Evolutionary conservation across 2,329 filamentous ascomycete genomes (phyloP), one percentile per base, ranked within the genome.

Genomic region (Penicillium polonicum): DNA sequence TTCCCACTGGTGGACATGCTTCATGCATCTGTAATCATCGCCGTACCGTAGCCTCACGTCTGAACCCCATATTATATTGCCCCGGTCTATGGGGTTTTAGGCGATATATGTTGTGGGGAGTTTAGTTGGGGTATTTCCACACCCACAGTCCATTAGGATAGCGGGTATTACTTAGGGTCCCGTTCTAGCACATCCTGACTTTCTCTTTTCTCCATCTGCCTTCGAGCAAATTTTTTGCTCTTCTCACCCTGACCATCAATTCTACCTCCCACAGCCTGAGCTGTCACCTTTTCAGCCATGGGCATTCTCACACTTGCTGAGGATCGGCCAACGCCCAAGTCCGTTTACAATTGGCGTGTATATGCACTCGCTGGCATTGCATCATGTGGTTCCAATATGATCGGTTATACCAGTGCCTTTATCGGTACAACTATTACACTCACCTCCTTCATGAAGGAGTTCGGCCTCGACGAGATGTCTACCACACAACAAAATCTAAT

Each of bases 361-460:
- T 85, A 84, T 64, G 72, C 78, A 15, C 81, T 79, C 44, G 82
- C 82, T 15, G 70, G 73, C 23, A 78, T 84, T 50, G 82, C 82
- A 60, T 83, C 79, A 56, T 83, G 81, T 65, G 82, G 82, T 57
- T 80, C 82, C 63, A 83, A 82, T 65, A 85, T 83, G 80, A 83
- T 83, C 61, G 80, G 81, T 31, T 83, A 83, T 63, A 88, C 91
- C 70, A 87, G 84, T 55, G 87, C 89, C 62, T 92, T 92, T 74
- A 92, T 92, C 65, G 89, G 88, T 63, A 89, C 87, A 0, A 91
- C 89, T 2, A 79, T 92, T 36, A 85, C 88, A 3, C 78, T 92
- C 42, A 78, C 81, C 0, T 88, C 88, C 0, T 92, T 92, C 72
- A 77, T 76, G 48, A 64, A 77, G 0, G 89, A 92, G 70, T 92